Evolutionary conservation across 179 eudicot species (phyloP).

Genomic region (Amaranthus tricolor): DNA sequence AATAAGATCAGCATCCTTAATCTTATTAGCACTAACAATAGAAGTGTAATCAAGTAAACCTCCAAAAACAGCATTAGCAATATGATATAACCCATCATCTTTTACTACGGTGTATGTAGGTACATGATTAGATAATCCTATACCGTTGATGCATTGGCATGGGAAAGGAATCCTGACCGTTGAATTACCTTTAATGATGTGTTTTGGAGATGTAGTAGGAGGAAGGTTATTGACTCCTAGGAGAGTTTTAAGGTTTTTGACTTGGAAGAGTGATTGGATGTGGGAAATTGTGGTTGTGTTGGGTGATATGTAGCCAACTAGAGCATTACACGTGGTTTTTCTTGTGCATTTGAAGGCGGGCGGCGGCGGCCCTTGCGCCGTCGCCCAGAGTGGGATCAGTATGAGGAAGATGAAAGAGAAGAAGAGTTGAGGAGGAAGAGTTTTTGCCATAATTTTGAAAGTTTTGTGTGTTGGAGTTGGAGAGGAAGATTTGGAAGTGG

Average conservation of each 20-base stretch:
- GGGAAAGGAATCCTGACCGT: slow-evolving; percentile 62
- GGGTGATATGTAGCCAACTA: slow-evolving; percentile 54
- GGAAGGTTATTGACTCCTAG: slow-evolving; percentile 65
- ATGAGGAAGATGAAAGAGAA: slow-evolving; percentile 3
- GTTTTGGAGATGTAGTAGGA: slow-evolving; percentile 28
- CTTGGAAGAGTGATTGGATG: slow-evolving; percentile 44
- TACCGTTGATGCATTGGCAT: slow-evolving; percentile 54
- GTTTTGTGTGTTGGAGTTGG: too few species aligned
- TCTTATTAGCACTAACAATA: slow-evolving; percentile 49
- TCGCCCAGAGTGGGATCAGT: background rate
- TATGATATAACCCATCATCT: slow-evolving; percentile 44
- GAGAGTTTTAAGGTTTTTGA: slow-evolving; percentile 38
- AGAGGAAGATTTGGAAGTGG: too few species aligned
- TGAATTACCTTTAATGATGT: slow-evolving; percentile 21
- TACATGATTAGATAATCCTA: slow-evolving; percentile 39
- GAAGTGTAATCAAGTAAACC: slow-evolving; percentile 47
- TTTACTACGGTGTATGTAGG: slow-evolving; percentile 54
- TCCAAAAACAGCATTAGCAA: slow-evolving; percentile 49
- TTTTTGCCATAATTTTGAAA: too few species aligned
- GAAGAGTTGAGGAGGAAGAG: background rate
- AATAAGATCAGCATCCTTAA: slow-evolving; percentile 38
- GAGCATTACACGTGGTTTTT: slow-evolving; percentile 41
- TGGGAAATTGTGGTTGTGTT: slow-evolving; percentile 55
- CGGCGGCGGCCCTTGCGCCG: slow-evolving; percentile 9
- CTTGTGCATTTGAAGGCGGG: slow-evolving; percentile 27